Evolutionary conservation across 129 eudicot genomes (phyloP).

Genomic region (Gnaphalium uliginosum): DNA sequence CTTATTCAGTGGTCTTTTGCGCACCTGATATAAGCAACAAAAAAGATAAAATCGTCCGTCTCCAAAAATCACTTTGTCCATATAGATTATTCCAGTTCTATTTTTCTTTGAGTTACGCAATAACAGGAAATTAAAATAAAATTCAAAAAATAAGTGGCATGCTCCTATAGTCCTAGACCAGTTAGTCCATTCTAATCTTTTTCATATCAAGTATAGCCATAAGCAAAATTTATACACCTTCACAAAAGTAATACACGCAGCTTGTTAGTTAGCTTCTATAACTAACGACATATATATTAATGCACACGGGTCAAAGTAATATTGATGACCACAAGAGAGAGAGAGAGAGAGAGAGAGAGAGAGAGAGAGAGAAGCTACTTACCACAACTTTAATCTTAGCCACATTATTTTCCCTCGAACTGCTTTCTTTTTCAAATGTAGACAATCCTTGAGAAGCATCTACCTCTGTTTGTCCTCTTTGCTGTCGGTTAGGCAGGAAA

Average conservation of each 20-base stretch:
- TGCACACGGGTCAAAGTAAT: neutral
- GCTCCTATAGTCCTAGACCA: slow-evolving; percentile 20
- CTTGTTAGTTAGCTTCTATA: neutral
- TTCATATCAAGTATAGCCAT: slow-evolving; percentile 18
- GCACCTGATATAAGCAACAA: slow-evolving; percentile 55
- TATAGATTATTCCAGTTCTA: slow-evolving; percentile 7
- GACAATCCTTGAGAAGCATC: slow-evolving; percentile 54
- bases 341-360: neutral
- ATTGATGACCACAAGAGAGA: neutral
- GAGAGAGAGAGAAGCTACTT: slow-evolving; percentile 25
- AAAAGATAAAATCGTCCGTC: neutral
- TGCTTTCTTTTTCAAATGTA: slow-evolving; percentile 58
- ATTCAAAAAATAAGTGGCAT: slow-evolving; percentile 15
- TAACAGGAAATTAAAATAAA: neutral
- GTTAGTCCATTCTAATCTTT: slow-evolving; percentile 4
- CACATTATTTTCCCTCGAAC: slow-evolving; percentile 78
- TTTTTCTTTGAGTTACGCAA: neutral
- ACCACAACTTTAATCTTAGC: slow-evolving; percentile 99
- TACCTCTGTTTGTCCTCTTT: slow-evolving; percentile 59
- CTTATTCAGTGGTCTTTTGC: slow-evolving; percentile 95
- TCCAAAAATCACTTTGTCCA: slow-evolving; percentile 16
- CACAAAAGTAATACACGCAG: neutral
- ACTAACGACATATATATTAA: neutral
- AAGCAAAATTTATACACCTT: slow-evolving; percentile 14
- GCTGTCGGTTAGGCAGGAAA: slow-evolving; percentile 47